A percentile compares a stretch with the other conserved stretches of the same genome.
phyloP scores from a whole-genome alignment of 345 rosid species.

The Mallotus nudiflorus region DNA sequence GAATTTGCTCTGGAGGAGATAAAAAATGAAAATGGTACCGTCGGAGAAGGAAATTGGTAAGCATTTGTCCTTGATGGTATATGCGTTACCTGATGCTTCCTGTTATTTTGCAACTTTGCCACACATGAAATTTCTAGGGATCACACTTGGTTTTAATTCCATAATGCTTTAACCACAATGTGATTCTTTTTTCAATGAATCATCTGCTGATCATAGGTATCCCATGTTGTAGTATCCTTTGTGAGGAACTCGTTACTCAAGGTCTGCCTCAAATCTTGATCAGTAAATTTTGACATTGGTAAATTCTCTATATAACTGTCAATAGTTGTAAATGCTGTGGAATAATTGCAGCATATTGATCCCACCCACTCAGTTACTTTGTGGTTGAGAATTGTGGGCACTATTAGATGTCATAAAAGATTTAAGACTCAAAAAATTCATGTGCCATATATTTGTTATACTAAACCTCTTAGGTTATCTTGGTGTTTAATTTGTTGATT shows the following conservation, averaged over 20 bases:
- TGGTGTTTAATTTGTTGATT: background rate
- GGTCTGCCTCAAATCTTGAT: background rate
- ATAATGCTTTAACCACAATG: background rate
- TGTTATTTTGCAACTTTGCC: conserved; percentile 9
- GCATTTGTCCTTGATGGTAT: conserved; percentile 24
- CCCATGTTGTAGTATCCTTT: background rate
- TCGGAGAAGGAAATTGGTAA: conserved; percentile 61
- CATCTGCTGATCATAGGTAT: background rate
- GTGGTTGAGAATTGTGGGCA: background rate
- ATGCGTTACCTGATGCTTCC: conserved; percentile 8
- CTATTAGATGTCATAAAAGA: background rate
- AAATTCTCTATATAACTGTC: background rate
- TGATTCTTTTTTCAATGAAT: background rate
- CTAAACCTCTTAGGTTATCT: background rate
- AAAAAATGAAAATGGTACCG: conserved; percentile 41
- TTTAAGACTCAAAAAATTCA: background rate
- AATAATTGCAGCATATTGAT: background rate
- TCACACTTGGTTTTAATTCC: background rate
- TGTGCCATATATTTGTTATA: background rate
- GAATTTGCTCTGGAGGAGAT: conserved; percentile 88
- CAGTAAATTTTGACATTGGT: background rate
- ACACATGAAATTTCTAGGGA: background rate
- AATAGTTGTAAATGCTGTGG: background rate
- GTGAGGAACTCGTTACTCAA: background rate
- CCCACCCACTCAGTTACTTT: background rate